Base-by-base conservation (phyloP, 164 flowering plant genomes). In the Magnolia changhungtana region DNA sequence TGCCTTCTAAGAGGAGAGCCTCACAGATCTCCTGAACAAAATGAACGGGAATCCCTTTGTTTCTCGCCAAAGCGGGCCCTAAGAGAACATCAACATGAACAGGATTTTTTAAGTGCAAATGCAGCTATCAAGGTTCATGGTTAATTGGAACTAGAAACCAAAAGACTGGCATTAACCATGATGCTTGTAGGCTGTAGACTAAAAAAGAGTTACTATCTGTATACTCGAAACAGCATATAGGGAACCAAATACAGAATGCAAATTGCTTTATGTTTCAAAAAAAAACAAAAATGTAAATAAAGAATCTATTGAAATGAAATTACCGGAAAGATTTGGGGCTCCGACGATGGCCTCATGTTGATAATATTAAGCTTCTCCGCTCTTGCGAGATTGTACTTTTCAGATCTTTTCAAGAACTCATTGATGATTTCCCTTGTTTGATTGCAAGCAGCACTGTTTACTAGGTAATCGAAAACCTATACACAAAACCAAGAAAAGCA, bases 391-490 rank as follows among this genome's bases (percentile, higher is more conserved):
- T 87, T 73, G 67, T 52, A 89, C 58, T 81, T 79, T 76, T 86
- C 87, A 74, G 88, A 83, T 63, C 83, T 85, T 31, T 80, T 80
- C 66, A 85, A 20, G 69, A 90, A 88, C 24, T 87, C 87, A 70
- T 69, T 55, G 29, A 94, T 77, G 18, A 72, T 73, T 63, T 90
- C 90, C 74, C 82, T 87, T 10, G 94, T 88, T 81, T 92, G 97
- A 83, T 82, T 81, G 80, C 83, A 84, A 64, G 92, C 90, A 72
- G 84, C 82, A 72, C 86, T 87, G 70, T 85, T 80, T 69, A 85
- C 87, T 80, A 94, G 74, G 82, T 91, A 94, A 80, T 91, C 92
- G 80, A 81, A 91, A 73, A 92, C 95, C 95, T 94, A 67, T 1
- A 76, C 11, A 8, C 20, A 76, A 19, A 76, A 63, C 3, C 45